These are phyloP conservation scores for Cardiosporidium cionae DNA, from an alignment of 169 alveolate species.

Conservation along the genomic window DNA sequence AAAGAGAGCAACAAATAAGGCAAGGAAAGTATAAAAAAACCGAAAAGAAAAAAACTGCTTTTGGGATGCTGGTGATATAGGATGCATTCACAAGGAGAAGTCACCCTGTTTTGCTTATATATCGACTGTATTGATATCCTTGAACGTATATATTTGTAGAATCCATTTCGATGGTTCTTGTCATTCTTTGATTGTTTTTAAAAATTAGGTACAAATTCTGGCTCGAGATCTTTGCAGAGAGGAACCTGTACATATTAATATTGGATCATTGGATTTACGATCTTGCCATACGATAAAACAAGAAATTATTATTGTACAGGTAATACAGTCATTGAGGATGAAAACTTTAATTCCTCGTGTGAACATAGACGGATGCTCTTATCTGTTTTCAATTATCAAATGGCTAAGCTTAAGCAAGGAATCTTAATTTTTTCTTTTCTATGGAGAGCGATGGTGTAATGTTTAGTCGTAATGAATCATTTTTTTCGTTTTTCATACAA, in stretches of 20 bases:
- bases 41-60: too few species aligned
- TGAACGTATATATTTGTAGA: neutral
- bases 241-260: constrained; percentile 91
- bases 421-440: too few species aligned
- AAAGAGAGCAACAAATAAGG: too few species aligned
- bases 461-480: too few species aligned
- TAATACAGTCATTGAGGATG: constrained; percentile 7
- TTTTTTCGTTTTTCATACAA: too few species aligned
- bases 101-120: too few species aligned
- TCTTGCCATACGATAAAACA: constrained; percentile 86
- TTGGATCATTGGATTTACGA: constrained; percentile 83
- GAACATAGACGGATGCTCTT: neutral
- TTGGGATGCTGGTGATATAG: too few species aligned
- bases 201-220: constrained; percentile 78
- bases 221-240: constrained; percentile 87
- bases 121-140: too few species aligned
- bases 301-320: constrained; percentile 62
- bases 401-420: neutral
- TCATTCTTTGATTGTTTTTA: neutral
- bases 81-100: too few species aligned
- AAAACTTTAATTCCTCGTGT: neutral
- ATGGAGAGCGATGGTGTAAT: too few species aligned
- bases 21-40: too few species aligned
- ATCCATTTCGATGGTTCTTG: neutral
- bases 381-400: neutral